These are phyloP conservation scores for Leccinum fibrillosum DNA, from an alignment of 768 basidiomycete genomes.

Conservation along the genomic window DNA sequence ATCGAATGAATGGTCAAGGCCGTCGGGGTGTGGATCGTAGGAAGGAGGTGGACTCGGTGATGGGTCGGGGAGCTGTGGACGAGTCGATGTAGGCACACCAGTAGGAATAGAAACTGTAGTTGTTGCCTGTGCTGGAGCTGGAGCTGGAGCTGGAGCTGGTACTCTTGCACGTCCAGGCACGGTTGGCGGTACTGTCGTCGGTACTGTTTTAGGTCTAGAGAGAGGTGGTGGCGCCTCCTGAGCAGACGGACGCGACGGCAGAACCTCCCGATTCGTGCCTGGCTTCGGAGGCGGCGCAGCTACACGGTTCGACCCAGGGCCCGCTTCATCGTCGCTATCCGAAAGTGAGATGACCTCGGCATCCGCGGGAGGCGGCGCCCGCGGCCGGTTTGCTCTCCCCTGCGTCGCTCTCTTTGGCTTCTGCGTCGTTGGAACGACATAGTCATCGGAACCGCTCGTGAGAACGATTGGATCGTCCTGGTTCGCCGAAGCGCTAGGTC, in stretches of 20 bases:
- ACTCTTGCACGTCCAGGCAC: background rate
- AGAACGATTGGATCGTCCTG: constrained; percentile 23
- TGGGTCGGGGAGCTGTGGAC: background rate
- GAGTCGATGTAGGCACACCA: background rate
- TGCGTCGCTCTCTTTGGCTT: background rate
- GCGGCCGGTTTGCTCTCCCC: background rate
- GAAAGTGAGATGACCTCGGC: constrained; percentile 29
- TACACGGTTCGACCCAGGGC: background rate
- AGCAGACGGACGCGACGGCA: background rate
- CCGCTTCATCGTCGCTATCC: constrained; percentile 24
- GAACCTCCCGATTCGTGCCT: background rate
- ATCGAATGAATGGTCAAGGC: constrained; percentile 15
- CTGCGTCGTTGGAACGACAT: background rate
- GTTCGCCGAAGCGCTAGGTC: background rate
- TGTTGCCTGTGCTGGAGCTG: background rate
- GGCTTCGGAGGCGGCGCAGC: background rate
- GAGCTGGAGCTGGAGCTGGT: background rate
- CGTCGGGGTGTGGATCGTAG: constrained; percentile 6
- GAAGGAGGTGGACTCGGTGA: background rate
- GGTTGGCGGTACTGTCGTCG: background rate
- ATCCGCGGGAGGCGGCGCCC: constrained; percentile 4
- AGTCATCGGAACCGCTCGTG: constrained; percentile 23
- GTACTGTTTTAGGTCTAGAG: background rate
- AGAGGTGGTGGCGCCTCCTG: background rate
- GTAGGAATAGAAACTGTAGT: background rate